A percentile compares a stretch with the other conserved stretches of the same genome.
Conservation (phyloP, 768 basidiomycete species). For the Rhodocollybia butyracea region DNA sequence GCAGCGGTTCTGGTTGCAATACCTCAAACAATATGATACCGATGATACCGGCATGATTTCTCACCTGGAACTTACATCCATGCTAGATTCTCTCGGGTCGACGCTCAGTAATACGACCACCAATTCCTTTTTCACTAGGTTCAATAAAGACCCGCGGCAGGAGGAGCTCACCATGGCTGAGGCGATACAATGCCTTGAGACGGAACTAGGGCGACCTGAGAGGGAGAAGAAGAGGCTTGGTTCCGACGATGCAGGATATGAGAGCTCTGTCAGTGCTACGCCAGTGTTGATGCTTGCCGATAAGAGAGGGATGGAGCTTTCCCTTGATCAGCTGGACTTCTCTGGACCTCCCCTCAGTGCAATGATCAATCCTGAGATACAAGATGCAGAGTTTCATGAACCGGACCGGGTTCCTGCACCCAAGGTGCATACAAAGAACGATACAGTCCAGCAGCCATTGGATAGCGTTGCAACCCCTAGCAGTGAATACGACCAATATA, state of each 20-base stretch:
- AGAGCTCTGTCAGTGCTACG: slow-evolving; percentile 46
- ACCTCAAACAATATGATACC: slow-evolving; percentile 85
- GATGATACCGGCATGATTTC: slow-evolving; percentile 77
- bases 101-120: slow-evolving; percentile 81
- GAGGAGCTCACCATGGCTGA: slow-evolving; percentile 81
- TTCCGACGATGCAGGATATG: slow-evolving; percentile 41
- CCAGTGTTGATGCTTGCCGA: slow-evolving; percentile 44
- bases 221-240: slow-evolving; percentile 69
- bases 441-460: slow-evolving; percentile 40
- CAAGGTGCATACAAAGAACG: slow-evolving; percentile 38
- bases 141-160: slow-evolving; percentile 53
- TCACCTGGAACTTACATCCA: slow-evolving; percentile 83
- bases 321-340: slow-evolving; percentile 60
- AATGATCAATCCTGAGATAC: slow-evolving; percentile 11
- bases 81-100: slow-evolving; percentile 96
- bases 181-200: slow-evolving; percentile 81
- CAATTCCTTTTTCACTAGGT: slow-evolving; percentile 75
- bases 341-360: slow-evolving; percentile 44
- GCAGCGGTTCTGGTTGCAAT: slow-evolving; percentile 88
- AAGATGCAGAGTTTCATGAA: slow-evolving; percentile 24
- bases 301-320: slow-evolving; percentile 35
- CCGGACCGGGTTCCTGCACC: slow-evolving; percentile 11
- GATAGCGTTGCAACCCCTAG: slow-evolving; percentile 19
- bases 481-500: background rate
- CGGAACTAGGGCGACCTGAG: slow-evolving; percentile 69